These are phyloP conservation scores for Vigna radiata DNA, from an alignment of 306 rosid species.

Conservation along the genomic window DNA sequence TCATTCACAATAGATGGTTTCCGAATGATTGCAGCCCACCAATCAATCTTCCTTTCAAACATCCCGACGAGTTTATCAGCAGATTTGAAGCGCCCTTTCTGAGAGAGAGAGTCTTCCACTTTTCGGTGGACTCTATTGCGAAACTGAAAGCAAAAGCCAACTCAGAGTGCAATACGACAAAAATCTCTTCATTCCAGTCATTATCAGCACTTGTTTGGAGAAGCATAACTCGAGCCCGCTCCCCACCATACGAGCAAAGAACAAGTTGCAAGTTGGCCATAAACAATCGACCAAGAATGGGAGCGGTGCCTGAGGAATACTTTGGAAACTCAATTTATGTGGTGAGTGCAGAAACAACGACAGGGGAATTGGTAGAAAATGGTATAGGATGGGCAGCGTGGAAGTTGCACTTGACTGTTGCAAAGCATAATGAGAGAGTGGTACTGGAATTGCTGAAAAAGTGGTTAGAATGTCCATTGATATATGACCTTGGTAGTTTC, in stretches of 20 bases:
- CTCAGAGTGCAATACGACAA: conserved; percentile 35
- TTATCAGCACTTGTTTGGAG: conserved; percentile 66
- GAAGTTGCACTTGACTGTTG: conserved; percentile 57
- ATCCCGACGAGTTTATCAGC: conserved; percentile 52
- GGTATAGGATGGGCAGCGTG: conserved; percentile 55
- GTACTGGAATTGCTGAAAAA: background rate
- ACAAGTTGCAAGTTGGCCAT: conserved; percentile 52
- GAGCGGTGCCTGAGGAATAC: conserved; percentile 50
- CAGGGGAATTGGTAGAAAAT: background rate
- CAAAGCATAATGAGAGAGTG: conserved; percentile 15
- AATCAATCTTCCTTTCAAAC: conserved; percentile 60
- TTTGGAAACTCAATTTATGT: background rate
- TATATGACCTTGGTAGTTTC: background rate
- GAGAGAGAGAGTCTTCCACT: conserved; percentile 66
- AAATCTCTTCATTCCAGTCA: conserved; percentile 65
- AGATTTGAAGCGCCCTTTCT: conserved; percentile 53
- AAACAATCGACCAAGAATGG: conserved; percentile 55
- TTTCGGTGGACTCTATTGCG: conserved; percentile 4
- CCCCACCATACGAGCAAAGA: background rate
- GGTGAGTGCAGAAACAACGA: background rate
- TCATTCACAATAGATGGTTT: conserved; percentile 58
- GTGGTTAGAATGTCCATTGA: conserved; percentile 50
- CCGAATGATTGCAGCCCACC: conserved; percentile 52
- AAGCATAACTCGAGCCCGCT: conserved; percentile 54
- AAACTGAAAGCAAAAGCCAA: background rate